Base-by-base conservation (phyloP, 768 basidiomycete species). In the Cystobasidium tubakii region DNA sequence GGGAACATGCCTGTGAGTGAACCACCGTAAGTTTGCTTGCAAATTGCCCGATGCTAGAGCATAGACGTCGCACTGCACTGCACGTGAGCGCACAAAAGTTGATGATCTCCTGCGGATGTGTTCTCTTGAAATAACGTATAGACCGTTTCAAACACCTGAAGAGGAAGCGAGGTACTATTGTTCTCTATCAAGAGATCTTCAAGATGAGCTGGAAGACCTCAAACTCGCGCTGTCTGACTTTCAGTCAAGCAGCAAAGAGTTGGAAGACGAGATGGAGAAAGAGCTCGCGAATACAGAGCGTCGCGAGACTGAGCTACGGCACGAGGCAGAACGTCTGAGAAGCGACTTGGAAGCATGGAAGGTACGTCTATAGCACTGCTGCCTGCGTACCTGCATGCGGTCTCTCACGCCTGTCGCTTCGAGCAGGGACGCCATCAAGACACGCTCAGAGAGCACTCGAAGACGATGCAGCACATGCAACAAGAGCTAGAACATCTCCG, bases 321-420 rank as follows among this genome's bases (percentile, higher is more conserved):
- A 19, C 13, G 76, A 75, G 42, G n/a, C 66, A 7, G 91, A 91
- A 27, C 86, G 85, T 77, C 85, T 89, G 62, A 89, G 91, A 79
- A 81, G 81, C 44, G 92, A 92, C 80, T 85, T 88, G 76, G 92
- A 94, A 75, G 89, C 92, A 34, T 95, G 93, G 93, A 95, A 95
- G 88, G 92, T 92, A 73, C n/a, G n/a, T n/a, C n/a, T n/a, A n/a
- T n/a, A n/a, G n/a, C n/a, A n/a, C n/a, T n/a, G n/a, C n/a, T n/a
- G n/a, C n/a, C n/a, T n/a, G n/a, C n/a, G n/a, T n/a, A n/a, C n/a
- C n/a, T n/a, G n/a, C n/a, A n/a, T n/a, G n/a, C n/a, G n/a, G n/a
- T n/a, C n/a, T 2, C 13, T n/a, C 29, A 12, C 1, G 1, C 34
- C 7, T 31, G 54, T 31, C 12, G 54, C n/a, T 36, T n/a, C n/a